Percentiles rank a stretch among this genome's conserved stretches.
Conservation (phyloP, 352 stramenopile species). For the Phytophthora citricola region DNA sequence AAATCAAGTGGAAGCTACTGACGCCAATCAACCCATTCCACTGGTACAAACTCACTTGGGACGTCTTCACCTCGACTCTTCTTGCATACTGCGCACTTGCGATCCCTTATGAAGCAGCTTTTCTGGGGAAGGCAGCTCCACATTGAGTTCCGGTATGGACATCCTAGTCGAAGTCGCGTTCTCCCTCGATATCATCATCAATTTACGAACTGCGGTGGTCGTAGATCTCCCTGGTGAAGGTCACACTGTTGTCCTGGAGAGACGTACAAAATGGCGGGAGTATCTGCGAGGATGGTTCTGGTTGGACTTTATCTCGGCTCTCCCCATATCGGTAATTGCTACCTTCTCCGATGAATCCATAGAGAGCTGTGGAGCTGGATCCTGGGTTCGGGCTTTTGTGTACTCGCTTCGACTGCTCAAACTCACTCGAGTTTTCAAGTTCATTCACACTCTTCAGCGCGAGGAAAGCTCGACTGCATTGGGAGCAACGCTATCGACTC, state of each 20-base stretch:
- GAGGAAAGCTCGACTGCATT: slow-evolving; percentile 55
- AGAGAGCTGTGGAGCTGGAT: slow-evolving; percentile 7
- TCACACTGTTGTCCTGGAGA: slow-evolving; percentile 47
- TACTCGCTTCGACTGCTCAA: slow-evolving; percentile 84
- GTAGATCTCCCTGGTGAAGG: slow-evolving; percentile 37
- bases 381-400: slow-evolving; percentile 56
- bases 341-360: slow-evolving; percentile 27
- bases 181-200: slow-evolving; percentile 62
- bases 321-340: slow-evolving; percentile 57
- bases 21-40: slow-evolving; percentile 59
- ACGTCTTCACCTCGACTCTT: slow-evolving; percentile 47
- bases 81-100: slow-evolving; percentile 63
- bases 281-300: slow-evolving; percentile 81
- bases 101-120: slow-evolving; percentile 73
- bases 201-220: slow-evolving; percentile 56
- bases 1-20: slow-evolving; percentile 35
- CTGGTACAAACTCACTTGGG: slow-evolving; percentile 59
- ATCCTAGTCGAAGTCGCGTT: slow-evolving; percentile 55
- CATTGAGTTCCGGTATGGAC: slow-evolving; percentile 43
- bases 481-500: slow-evolving; percentile 34
- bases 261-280: slow-evolving; percentile 33
- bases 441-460: slow-evolving; percentile 70
- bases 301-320: slow-evolving; percentile 71
- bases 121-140: slow-evolving; percentile 42
- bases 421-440: slow-evolving; percentile 87